These are phyloP conservation scores for Botrytis paeoniae DNA, from an alignment of 2,329 filamentous ascomycete genomes.

Conservation along the genomic window DNA sequence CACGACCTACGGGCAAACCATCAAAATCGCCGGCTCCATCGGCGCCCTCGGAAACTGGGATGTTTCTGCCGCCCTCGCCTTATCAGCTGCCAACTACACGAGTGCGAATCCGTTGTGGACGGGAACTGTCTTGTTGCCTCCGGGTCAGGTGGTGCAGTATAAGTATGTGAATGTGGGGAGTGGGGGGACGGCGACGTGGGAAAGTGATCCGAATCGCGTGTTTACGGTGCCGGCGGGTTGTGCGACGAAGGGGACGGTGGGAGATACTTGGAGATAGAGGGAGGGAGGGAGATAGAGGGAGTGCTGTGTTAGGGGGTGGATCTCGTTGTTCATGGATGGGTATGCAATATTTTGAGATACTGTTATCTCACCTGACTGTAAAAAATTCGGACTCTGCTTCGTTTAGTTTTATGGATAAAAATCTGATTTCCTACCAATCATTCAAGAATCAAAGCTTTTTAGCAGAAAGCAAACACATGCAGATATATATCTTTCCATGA, in stretches of 20 bases:
- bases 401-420: not conserved
- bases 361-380: not conserved
- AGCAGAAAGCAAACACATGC: not conserved
- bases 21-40: constrained; percentile 63
- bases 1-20: constrained; percentile 59
- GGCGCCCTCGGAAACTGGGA: constrained; percentile 62
- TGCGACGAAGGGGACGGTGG: constrained; percentile 29
- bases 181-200: constrained; percentile 59
- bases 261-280: constrained; percentile 26
- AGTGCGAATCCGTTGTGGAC: constrained; percentile 59
- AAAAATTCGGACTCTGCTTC: not conserved
- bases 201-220: constrained; percentile 48
- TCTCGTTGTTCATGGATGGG: not conserved
- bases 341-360: not conserved
- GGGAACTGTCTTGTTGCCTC: constrained; percentile 50
- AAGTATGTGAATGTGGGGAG: constrained; percentile 63
- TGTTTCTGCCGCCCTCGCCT: constrained; percentile 48
- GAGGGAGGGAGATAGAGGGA: too few species aligned
- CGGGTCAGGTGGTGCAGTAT: constrained; percentile 59
- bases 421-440: not conserved
- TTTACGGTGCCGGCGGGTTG: constrained; percentile 32
- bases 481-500: not conserved
- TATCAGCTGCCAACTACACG: constrained; percentile 63
- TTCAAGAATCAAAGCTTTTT: not conserved
- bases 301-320: not conserved